These are phyloP conservation scores for Coemansia sp. DNA, from an alignment of 192 early-diverging fungal genomes.

Conservation along the genomic window DNA sequence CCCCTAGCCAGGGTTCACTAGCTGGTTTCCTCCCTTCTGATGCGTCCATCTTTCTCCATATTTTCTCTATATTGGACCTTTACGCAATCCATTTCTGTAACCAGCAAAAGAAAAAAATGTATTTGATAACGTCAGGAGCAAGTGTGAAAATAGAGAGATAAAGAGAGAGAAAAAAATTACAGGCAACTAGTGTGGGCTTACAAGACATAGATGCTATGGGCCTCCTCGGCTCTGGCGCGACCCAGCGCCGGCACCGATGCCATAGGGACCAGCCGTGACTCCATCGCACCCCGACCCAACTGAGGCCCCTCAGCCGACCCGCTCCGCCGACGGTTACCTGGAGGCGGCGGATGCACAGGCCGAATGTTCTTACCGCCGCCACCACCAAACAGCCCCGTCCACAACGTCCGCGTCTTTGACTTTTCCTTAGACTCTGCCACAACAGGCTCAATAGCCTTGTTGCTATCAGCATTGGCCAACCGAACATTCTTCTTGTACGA, in stretches of 20 bases:
- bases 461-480: neutral
- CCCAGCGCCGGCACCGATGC: constrained; percentile 1
- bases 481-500: constrained; percentile 25
- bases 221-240: neutral
- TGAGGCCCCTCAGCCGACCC: constrained; percentile 2
- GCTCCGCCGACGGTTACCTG: neutral
- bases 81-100: no score
- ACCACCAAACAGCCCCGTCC: constrained; percentile 41
- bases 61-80: no score
- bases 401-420: constrained; percentile 10
- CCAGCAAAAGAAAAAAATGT: no score
- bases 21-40: no score
- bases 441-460: neutral
- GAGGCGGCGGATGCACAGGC: constrained; percentile 1
- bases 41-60: no score
- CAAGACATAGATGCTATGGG: constrained; percentile 1
- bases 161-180: no score
- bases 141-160: no score
- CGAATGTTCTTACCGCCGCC: constrained; percentile 27
- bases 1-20: no score
- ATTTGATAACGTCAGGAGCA: no score
- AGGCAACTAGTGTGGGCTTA: no score
- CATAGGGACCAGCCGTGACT: neutral
- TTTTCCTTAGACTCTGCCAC: constrained; percentile 11
- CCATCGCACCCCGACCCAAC: neutral